phyloP scores from a whole-genome alignment of 441 rosid genomes.

The Hura crepitans region DNA sequence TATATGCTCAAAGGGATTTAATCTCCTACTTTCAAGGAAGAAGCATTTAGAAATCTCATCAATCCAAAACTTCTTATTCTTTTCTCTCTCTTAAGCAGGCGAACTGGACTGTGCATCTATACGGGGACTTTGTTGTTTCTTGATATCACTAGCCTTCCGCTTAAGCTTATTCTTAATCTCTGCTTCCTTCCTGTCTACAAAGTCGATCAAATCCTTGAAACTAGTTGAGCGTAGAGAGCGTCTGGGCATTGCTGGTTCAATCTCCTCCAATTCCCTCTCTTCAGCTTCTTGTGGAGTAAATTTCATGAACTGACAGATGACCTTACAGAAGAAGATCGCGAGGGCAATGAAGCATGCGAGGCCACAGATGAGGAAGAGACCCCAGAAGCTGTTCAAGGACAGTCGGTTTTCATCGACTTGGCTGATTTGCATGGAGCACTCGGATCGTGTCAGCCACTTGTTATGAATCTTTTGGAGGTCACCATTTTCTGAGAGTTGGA shows the following conservation, averaged over 20 bases:
- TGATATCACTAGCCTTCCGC: slow-evolving; percentile 41
- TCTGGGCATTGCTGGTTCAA: slow-evolving; percentile 44
- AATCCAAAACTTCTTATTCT: not conserved
- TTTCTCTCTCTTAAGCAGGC: slow-evolving; percentile 10
- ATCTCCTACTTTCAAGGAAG: not conserved
- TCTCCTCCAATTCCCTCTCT: slow-evolving; percentile 38
- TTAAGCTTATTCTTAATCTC: slow-evolving; percentile 61
- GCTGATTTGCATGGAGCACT: slow-evolving; percentile 44
- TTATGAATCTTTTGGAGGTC: slow-evolving; percentile 70
- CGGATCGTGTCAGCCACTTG: slow-evolving; percentile 60
- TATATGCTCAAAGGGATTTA: not conserved
- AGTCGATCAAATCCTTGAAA: slow-evolving; percentile 54
- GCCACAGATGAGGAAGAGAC: slow-evolving; percentile 79
- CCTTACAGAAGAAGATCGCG: slow-evolving; percentile 43
- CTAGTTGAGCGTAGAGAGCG: slow-evolving; percentile 38
- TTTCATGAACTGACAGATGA: slow-evolving; percentile 52
- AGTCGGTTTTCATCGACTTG: slow-evolving; percentile 42
- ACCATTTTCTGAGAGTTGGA: slow-evolving; percentile 80
- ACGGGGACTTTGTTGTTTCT: slow-evolving; percentile 38
- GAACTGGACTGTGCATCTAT: slow-evolving; percentile 33
- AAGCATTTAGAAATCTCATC: not conserved
- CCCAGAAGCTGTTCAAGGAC: slow-evolving; percentile 79
- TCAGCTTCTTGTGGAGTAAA: slow-evolving; percentile 43
- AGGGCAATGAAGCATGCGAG: slow-evolving; percentile 57
- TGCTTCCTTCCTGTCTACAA: slow-evolving; percentile 66